These are phyloP conservation scores for Podila minutissima DNA, from an alignment of 192 early-diverging fungal species.

Conservation along the genomic window DNA sequence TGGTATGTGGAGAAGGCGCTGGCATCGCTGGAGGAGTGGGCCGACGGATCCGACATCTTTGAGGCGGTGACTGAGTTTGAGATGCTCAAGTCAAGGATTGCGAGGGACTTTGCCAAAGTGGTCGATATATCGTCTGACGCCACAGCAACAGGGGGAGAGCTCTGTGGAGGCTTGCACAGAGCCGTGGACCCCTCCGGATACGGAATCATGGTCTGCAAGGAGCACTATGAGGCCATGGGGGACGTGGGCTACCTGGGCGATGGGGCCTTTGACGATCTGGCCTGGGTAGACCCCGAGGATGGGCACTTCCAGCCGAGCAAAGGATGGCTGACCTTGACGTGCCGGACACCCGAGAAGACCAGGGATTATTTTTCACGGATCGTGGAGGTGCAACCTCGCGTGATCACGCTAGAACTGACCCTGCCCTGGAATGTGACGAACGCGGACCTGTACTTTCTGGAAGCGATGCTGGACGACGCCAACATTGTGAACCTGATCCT, in stretches of 20 bases:
- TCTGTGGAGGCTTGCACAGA: not conserved
- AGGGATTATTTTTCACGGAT: not conserved
- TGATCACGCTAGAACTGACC: not conserved
- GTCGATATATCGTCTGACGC: not conserved
- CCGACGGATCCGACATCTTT: not conserved
- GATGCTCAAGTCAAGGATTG: not conserved
- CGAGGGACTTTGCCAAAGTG: not conserved
- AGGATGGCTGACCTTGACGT: not conserved
- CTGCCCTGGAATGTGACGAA: not conserved
- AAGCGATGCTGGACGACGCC: not conserved
- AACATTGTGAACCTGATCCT: slow-evolving; percentile 1
- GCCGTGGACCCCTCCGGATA: not conserved
- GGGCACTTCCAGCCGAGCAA: not conserved
- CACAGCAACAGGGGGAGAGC: not conserved
- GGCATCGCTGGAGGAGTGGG: not conserved
- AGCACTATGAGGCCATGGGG: not conserved
- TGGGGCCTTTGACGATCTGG: not conserved
- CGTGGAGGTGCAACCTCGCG: not conserved
- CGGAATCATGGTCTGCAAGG: not conserved
- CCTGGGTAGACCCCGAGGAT: not conserved
- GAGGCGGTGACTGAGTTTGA: not conserved
- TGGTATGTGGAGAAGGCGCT: not conserved
- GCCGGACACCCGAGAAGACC: not conserved
- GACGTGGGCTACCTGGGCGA: not conserved
- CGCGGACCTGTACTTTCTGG: not conserved